These are phyloP conservation scores for Boletus rubroflammeus DNA, from an alignment of 768 basidiomycete species.

Conservation along the genomic window DNA sequence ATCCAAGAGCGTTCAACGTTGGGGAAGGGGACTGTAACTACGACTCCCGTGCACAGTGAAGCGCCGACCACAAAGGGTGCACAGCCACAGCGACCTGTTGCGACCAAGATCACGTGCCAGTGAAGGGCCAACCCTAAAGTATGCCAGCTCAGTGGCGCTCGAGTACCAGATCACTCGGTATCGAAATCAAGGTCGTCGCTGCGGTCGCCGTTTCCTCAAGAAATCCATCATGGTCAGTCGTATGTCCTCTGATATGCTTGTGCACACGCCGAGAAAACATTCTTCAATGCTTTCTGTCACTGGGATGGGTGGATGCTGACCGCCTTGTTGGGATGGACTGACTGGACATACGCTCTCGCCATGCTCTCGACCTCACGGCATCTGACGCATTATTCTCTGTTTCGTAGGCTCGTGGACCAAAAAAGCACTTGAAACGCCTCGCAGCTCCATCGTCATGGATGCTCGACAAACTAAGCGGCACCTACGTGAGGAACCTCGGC, in stretches of 20 bases:
- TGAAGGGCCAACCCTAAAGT: slow-evolving; percentile 24
- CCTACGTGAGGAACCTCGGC: slow-evolving; percentile 61
- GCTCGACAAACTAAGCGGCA: slow-evolving; percentile 97
- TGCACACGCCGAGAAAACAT: background rate
- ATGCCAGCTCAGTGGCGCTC: background rate
- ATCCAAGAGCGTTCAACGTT: background rate
- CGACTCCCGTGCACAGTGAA: background rate
- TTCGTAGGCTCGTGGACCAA: slow-evolving; percentile 89
- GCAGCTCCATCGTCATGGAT: slow-evolving; percentile 99
- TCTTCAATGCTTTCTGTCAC: background rate
- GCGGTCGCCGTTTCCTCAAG: slow-evolving; percentile 26
- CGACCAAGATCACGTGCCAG: slow-evolving; percentile 21
- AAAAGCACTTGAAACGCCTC: slow-evolving; percentile 98
- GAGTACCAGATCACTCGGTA: slow-evolving; percentile 4
- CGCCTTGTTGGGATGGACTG: slow-evolving; percentile 17
- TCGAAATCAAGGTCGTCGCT: slow-evolving; percentile 24
- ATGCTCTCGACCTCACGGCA: background rate
- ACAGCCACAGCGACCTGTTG: slow-evolving; percentile 10
- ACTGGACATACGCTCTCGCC: slow-evolving; percentile 2
- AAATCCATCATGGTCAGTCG: slow-evolving; percentile 33
- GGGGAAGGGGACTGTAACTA: background rate
- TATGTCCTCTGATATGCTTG: background rate
- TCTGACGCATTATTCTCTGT: slow-evolving; percentile 18
- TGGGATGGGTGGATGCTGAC: slow-evolving; percentile 28
- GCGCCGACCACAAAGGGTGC: background rate